These are phyloP conservation scores for Phytophthora ramorum DNA, from an alignment of 352 stramenopile species.

Conservation along the genomic window DNA sequence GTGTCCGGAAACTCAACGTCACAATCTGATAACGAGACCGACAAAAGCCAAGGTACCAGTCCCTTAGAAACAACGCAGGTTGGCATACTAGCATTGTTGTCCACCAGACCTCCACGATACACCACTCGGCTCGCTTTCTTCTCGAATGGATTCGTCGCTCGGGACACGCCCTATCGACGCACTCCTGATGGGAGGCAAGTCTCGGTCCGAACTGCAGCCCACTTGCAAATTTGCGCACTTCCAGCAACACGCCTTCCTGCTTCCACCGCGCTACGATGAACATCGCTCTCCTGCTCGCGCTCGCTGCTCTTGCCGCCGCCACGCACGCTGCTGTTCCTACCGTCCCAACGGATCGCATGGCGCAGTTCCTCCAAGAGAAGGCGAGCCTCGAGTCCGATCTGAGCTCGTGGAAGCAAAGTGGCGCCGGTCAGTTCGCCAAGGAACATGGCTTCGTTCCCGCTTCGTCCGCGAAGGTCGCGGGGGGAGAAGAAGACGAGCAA, in stretches of 20 bases:
- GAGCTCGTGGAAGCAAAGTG: constrained; percentile 57
- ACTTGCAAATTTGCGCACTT: constrained; percentile 50
- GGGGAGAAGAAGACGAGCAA: constrained; percentile 42
- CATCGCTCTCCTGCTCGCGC: constrained; percentile 36
- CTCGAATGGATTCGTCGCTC: background rate
- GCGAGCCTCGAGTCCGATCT: constrained; percentile 48
- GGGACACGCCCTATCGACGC: background rate
- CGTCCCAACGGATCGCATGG: constrained; percentile 40
- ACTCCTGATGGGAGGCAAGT: background rate
- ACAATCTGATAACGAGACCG: constrained; percentile 36
- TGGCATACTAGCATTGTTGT: constrained; percentile 4
- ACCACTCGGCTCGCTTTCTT: background rate
- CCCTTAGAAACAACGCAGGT: constrained; percentile 5
- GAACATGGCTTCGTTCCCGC: constrained; percentile 50
- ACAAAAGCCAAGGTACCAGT: constrained; percentile 14
- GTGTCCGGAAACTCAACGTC: constrained; percentile 1
- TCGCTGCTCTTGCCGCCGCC: constrained; percentile 23
- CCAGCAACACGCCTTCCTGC: constrained; percentile 15
- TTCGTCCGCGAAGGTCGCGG: background rate
- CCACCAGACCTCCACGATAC: constrained; percentile 6
- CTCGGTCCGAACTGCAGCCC: constrained; percentile 10
- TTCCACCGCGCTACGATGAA: constrained; percentile 36
- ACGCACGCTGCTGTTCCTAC: constrained; percentile 24
- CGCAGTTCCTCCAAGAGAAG: constrained; percentile 59
- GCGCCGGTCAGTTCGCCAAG: constrained; percentile 55